Base-by-base conservation (phyloP, 1,139 yeast genomes). In the Scheffersomyces quercinus region DNA sequence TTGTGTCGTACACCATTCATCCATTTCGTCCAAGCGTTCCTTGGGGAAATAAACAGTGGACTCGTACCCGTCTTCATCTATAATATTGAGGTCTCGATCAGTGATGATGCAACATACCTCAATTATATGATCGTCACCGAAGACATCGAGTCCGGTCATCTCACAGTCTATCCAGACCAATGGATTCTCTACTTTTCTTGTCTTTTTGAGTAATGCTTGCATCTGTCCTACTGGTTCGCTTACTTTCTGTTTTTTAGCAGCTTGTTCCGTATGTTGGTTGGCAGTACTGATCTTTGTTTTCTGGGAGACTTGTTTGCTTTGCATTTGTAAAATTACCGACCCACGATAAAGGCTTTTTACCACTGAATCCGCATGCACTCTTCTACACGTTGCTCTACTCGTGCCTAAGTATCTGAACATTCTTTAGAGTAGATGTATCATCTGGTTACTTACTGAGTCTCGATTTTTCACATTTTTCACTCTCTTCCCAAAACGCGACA, bases 31-130 rank as follows among this genome's bases (percentile, higher is more conserved):
- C 73, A 91, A 68, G 1, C 75, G 72, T n/a, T 67, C 68, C 48
- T 82, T 73, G 14, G 88, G 85, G 51, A 79, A 83, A 58, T 86
- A 90, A 11, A 93, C 75, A 2, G 90, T 90, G 16, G 90, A 81
- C 58, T 91, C 97, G 59, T 82, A 93, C 1, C 93, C 95, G 2
- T 64, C 62, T 24, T 73, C 75, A 46, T 87, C 95, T 2, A 90
- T 66, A 3, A 87, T 55, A 43, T 86, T 79, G 51, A 93, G 72
- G 46, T 88, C 67, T 7, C 87, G 89, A 58, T 93, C 96, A 1
- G 99, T 93, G 40, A 95, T 73, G 32, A 91, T 69, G 61, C 97
- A 90, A 61, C 98, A 90, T 29, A 95, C 83, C 64, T 95, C 99
- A 50, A 95, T 88, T 54, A 95, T 91, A 45, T 77, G 81, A 45